Percentiles rank a stretch among this genome's conserved stretches.
Conservation (phyloP, 1,284 basidiomycete genomes). For the Xerocomus amazonicus region DNA sequence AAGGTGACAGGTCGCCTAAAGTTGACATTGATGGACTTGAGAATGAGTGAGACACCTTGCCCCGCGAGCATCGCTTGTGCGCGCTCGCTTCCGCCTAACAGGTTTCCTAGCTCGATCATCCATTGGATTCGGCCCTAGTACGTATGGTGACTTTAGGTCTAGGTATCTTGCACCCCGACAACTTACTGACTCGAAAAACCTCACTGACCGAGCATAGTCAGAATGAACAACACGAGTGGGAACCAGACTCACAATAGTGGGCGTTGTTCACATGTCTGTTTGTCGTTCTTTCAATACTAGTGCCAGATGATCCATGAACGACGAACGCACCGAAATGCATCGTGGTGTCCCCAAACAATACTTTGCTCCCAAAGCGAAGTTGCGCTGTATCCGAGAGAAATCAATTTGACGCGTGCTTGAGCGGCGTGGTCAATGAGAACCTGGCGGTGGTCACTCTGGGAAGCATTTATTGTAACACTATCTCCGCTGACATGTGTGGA, state of each 20-base stretch:
- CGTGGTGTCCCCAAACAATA: slow-evolving; percentile 73
- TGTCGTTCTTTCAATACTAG: not conserved
- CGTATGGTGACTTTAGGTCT: not conserved
- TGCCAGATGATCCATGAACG: not conserved
- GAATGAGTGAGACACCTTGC: slow-evolving; percentile 63
- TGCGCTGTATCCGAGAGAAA: slow-evolving; percentile 53
- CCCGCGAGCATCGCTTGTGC: slow-evolving; percentile 56
- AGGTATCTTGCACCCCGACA: not conserved
- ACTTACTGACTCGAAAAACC: slow-evolving; percentile 65
- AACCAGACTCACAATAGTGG: slow-evolving; percentile 50
- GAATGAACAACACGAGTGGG: not conserved
- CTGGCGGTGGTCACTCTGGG: not conserved
- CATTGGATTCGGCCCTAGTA: slow-evolving; percentile 63
- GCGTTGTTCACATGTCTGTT: slow-evolving; percentile 74
- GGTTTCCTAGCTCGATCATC: slow-evolving; percentile 52
- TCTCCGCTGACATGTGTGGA: not conserved
- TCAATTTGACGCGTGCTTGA: slow-evolving; percentile 43
- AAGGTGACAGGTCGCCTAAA: slow-evolving; percentile 66
- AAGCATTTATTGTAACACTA: too few species aligned
- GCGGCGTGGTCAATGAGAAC: slow-evolving; percentile 18
- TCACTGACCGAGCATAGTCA: slow-evolving; percentile 35
- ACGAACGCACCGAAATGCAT: slow-evolving; percentile 63
- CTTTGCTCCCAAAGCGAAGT: slow-evolving; percentile 67
- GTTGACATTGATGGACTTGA: slow-evolving; percentile 64
- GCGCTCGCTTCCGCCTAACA: slow-evolving; percentile 54